Evolutionary conservation across 1,139 yeast species (phyloP), one percentile per base, ranked within the genome.

Genomic region (Eremothecium coryli): DNA sequence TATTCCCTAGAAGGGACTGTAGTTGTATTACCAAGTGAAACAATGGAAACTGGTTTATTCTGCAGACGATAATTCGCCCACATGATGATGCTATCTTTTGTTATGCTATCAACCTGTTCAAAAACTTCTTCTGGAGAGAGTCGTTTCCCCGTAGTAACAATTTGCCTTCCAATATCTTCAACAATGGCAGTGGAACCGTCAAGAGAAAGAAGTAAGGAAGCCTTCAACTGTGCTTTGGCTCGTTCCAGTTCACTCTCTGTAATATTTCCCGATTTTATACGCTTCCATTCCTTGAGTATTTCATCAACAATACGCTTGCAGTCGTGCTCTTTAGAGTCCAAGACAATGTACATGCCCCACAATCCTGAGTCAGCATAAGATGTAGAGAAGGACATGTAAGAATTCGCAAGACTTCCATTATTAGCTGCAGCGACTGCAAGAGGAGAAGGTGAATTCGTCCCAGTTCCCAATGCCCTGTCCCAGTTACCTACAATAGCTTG

Each of bases 101-200:
- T 72, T 38, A 90, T 82, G 32, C 72, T 65, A 49, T 86, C 88
- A 15, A 90, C 93, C 44, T 82, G 71, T 45, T 77, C 76, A 57
- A 88, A 90, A 9, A 88, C 93, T 49, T 88, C 94, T 58, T 84
- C 95, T 3, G 98, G 96, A 11, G 93, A 71, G 49, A 85, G 69
- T 54, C 96, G 74, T 52, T 71, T 76, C 25, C 98, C 98, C 3
- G 97, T 88, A 38, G 95, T 88, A 32, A 90, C 94, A 42, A 90
- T 70, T 61, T 93, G 98, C 58, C 98, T 78, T 25, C 98, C 98
- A 50, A 93, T 85, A 61, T 90, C 98, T 61, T 90, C 99, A 22
- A 96, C 97, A 40, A 88, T 79, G 4, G 96, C 93, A 4, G 97
- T 86, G 14, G 95, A 79, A 42, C 95, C 96, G 59, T 93, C 99